Conservation (phyloP, 768 basidiomycete species). For the Rhizopogon roseolus region DNA sequence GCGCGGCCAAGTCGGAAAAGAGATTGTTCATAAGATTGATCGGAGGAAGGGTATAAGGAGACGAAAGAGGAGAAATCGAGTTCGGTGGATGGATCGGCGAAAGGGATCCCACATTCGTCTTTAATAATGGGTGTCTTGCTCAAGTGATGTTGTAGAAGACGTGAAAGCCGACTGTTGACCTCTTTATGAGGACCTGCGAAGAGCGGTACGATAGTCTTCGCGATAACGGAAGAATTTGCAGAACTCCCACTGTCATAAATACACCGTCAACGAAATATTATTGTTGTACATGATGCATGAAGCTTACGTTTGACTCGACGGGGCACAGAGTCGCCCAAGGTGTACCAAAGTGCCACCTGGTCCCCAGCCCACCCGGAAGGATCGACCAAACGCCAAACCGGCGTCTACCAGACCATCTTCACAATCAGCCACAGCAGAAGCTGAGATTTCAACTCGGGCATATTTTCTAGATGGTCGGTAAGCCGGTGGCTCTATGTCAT, state of each 20-base stretch:
- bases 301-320: conserved; percentile 49
- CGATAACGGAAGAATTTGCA: conserved; percentile 61
- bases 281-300: background rate
- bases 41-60: conserved; percentile 63
- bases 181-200: conserved; percentile 29
- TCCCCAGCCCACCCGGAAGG: conserved; percentile 90
- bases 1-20: conserved; percentile 87
- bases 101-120: conserved; percentile 68
- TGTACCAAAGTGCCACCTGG: conserved; percentile 73
- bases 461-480: conserved; percentile 79
- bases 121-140: conserved; percentile 64
- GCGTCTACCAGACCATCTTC: conserved; percentile 75
- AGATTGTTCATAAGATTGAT: conserved; percentile 68
- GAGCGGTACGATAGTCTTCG: conserved; percentile 43
- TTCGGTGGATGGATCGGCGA: conserved; percentile 54
- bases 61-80: conserved; percentile 80
- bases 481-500: conserved; percentile 60
- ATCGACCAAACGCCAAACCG: conserved; percentile 79
- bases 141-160: conserved; percentile 74
- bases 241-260: conserved; percentile 37
- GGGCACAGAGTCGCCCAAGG: conserved; percentile 68
- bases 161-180: conserved; percentile 40
- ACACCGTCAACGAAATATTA: background rate
- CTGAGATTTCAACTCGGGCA: conserved; percentile 62
- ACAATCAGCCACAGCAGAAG: conserved; percentile 57